Base-by-base conservation (phyloP, 2,329 filamentous ascomycete genomes). In the Didymella glomerata region DNA sequence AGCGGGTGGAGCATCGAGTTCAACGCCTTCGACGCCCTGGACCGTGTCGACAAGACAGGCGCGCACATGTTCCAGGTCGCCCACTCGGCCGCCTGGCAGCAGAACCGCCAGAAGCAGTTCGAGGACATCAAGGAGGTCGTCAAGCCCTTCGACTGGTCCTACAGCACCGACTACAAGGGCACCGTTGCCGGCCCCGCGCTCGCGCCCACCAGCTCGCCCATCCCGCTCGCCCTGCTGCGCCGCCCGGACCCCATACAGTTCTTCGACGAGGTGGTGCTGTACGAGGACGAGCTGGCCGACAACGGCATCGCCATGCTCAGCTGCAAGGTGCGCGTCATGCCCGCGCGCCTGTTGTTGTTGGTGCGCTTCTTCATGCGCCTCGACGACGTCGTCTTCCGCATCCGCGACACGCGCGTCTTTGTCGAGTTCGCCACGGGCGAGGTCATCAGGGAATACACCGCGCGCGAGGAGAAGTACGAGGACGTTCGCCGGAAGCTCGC, bases 131-230 rank as follows among this genome's bases (percentile, higher is more conserved):
- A 92, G 74, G 92, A 97, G 74, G 89, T 97, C 25, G 92, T 99
- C 54, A 93, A 93, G 80, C 93, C 94, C 3, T 99, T 96, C 76
- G 95, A 99, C 80, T 99, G 95, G 95, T 97, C 92, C 62, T 99
- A 98, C 80, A 95, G 88, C 66, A 97, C 94, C 34, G 85, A 89
- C 66, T 99, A 97, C 78, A 85, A 84, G 56, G 95, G 95, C 49
- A 92, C 90, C 3, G 79, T 89, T 10, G 70, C 71, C 4, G 11
- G 74, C 73, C 41, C 41, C 20, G 27, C 40, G 4, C 41, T 24
- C 5, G 65, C 71, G 79, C 54, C 70, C 79, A 80, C 80, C 22
- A 76, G 79, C n/a, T 79, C 79, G 18, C 78, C 84, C 54, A 95
- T 99, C 62, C 93, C 95, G 4, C 84, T 97, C 56, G 92, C 94